Base-by-base conservation (phyloP, 2,329 filamentous ascomycete species). In the Xylaria sp. region DNA sequence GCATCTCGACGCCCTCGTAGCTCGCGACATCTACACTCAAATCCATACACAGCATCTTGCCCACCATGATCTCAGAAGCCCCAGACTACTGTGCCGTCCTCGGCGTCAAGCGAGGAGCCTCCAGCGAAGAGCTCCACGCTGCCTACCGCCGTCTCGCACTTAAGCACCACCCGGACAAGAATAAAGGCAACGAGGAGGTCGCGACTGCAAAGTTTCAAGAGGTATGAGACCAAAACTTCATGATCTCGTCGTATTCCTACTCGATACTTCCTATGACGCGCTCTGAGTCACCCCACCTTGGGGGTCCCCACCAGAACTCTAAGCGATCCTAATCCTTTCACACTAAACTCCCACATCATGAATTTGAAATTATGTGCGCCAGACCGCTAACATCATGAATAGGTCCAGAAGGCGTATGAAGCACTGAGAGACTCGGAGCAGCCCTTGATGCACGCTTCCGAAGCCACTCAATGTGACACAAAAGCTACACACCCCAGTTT, bases 121-220 rank as follows among this genome's bases (percentile, higher is more conserved):
- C 54, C 13, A 43, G 43, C 27, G 44, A 57, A 35, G 54, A 57
- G 35, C 54, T 57, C 13, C 44, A 57, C 19, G 54, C 58, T 13
- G 60, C 60, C 13, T 63, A 59, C 19, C 35, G 31, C 6, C 43
- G 60, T 21, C 55, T 55, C 23, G 54, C 49, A 4, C 51, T 46
- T 2, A 19, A 35, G 4, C 46, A 55, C 38, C 55, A 63, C 44
- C 60, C 56, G 2, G 60, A 60, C 25, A 54, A 55, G 10, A 59
- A 63, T 27, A 52, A 27, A 41, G 60, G 51, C 6, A 63, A 60
- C 38, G 55, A 59, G 15, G 51, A 46, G 38, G 17, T 11, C 7
- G 54, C 56, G 9, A 63, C 55, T 8, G 51, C 37, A 15, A 59
- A 41, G 15, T 61, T 61, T 25, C 52, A 56, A 37, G 29, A 61